Evolutionary conservation across 768 basidiomycete genomes (phyloP).

Genomic region (Lactifluus pinguis): DNA sequence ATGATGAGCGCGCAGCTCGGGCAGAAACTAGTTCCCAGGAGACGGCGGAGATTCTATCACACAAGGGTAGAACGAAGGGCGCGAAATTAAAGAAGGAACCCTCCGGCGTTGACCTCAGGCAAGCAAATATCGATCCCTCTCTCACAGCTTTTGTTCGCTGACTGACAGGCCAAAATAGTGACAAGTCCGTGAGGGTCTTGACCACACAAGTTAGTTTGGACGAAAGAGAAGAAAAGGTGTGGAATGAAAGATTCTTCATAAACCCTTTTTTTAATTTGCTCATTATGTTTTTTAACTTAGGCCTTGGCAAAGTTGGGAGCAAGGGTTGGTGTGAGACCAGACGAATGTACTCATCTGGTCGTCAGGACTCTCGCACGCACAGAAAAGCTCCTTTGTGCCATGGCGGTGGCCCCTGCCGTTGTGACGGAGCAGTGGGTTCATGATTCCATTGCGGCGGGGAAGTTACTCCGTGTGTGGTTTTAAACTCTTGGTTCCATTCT

Average conservation of each 20-base stretch:
- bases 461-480: slow-evolving; percentile 50
- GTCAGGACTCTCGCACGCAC: slow-evolving; percentile 65
- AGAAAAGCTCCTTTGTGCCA: slow-evolving; percentile 78
- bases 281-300: slow-evolving; percentile 29
- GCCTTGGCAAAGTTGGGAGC: slow-evolving; percentile 56
- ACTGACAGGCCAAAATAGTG: background rate
- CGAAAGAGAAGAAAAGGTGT: slow-evolving; percentile 53
- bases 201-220: slow-evolving; percentile 56
- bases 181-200: slow-evolving; percentile 41
- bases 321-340: slow-evolving; percentile 47
- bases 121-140: background rate
- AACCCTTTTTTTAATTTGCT: background rate
- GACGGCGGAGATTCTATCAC: background rate
- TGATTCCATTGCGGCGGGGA: slow-evolving; percentile 44
- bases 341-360: slow-evolving; percentile 75
- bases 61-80: background rate
- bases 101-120: background rate
- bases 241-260: slow-evolving; percentile 14
- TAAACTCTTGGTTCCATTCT: background rate
- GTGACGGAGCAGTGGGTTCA: slow-evolving; percentile 62
- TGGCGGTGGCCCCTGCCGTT: slow-evolving; percentile 53
- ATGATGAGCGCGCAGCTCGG: background rate
- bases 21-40: background rate
- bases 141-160: background rate
- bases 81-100: slow-evolving; percentile 4